Evolutionary conservation across 169 alveolate genomes (phyloP).

Genomic region (Theileria sp.): DNA sequence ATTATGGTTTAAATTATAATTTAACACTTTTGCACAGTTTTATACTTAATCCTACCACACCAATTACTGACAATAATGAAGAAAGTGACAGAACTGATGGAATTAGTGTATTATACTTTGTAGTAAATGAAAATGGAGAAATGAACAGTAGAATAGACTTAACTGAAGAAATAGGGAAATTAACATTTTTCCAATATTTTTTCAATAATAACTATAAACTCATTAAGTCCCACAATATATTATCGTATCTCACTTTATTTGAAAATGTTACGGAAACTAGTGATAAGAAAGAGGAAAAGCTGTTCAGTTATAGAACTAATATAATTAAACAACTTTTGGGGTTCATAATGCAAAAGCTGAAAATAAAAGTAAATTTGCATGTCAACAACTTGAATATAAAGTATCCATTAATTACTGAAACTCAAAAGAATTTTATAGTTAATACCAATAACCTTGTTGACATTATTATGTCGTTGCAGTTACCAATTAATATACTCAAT

Average conservation of each 20-base stretch:
- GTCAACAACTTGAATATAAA: slow-evolving; percentile 2
- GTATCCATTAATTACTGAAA: slow-evolving; percentile 17
- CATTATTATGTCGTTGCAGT: slow-evolving; percentile 26
- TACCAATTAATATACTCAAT: slow-evolving; percentile 51
- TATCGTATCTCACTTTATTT: not conserved
- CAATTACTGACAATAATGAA: not conserved
- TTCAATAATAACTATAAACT: not conserved
- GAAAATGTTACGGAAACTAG: not conserved
- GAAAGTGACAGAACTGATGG: not conserved
- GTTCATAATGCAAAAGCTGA: not conserved
- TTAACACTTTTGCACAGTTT: not conserved
- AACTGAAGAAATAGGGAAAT: not conserved
- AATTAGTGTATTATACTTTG: not conserved
- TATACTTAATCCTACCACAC: not conserved
- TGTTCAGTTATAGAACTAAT: not conserved
- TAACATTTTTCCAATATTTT: not conserved
- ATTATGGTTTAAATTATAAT: slow-evolving; percentile 1
- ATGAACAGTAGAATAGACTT: not conserved
- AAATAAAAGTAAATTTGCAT: not conserved
- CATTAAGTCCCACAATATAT: not conserved
- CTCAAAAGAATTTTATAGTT: slow-evolving; percentile 31
- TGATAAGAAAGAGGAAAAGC: not conserved
- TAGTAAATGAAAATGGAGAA: not conserved
- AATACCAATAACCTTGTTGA: slow-evolving; percentile 46
- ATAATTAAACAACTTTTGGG: not conserved